These are phyloP conservation scores for Gnomoniopsis smithogilvyi DNA, from an alignment of 2,329 filamentous ascomycete species.

Conservation along the genomic window DNA sequence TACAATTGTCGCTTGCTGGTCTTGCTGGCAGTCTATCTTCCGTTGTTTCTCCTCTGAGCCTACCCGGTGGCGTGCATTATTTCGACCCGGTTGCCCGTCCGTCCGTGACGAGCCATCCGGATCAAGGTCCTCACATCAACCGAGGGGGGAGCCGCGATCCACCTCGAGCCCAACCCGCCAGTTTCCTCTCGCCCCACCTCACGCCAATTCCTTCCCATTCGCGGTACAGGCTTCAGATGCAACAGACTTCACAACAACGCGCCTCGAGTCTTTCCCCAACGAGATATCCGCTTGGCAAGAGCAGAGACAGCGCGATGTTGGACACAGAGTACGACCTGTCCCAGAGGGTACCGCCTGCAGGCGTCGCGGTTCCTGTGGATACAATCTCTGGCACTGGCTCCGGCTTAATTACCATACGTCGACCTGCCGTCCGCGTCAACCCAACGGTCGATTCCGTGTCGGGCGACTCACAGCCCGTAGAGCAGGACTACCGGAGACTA, in stretches of 20 bases:
- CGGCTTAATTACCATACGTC: slow-evolving; percentile 14
- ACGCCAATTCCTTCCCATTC: slow-evolving; percentile 21
- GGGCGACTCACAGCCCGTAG: slow-evolving; percentile 2
- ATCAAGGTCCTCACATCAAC: slow-evolving; percentile 17
- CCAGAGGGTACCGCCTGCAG: background rate
- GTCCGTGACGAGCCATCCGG: slow-evolving; percentile 20
- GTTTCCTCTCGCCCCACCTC: slow-evolving; percentile 26
- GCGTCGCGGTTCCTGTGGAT: slow-evolving; percentile 14
- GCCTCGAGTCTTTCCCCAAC: slow-evolving; percentile 32
- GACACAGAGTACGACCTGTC: slow-evolving; percentile 13
- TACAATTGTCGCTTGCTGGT: slow-evolving; percentile 22
- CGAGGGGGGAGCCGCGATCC: slow-evolving; percentile 18
- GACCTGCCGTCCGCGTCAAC: slow-evolving; percentile 9
- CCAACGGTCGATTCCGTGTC: background rate
- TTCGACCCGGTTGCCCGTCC: slow-evolving; percentile 30
- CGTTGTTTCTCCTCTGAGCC: slow-evolving; percentile 37
- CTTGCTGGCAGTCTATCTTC: slow-evolving; percentile 30
- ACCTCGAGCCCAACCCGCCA: slow-evolving; percentile 18
- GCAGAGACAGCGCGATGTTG: slow-evolving; percentile 1
- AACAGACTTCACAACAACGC: slow-evolving; percentile 22
- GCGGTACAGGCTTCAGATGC: slow-evolving; percentile 23
- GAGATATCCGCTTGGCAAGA: slow-evolving; percentile 12
- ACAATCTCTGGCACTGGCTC: slow-evolving; percentile 16
- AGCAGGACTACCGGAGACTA: slow-evolving; percentile 7
- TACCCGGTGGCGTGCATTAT: slow-evolving; percentile 35